phyloP scores from a whole-genome alignment of 2,329 filamentous ascomycete genomes.

The Aspergillus niger region DNA sequence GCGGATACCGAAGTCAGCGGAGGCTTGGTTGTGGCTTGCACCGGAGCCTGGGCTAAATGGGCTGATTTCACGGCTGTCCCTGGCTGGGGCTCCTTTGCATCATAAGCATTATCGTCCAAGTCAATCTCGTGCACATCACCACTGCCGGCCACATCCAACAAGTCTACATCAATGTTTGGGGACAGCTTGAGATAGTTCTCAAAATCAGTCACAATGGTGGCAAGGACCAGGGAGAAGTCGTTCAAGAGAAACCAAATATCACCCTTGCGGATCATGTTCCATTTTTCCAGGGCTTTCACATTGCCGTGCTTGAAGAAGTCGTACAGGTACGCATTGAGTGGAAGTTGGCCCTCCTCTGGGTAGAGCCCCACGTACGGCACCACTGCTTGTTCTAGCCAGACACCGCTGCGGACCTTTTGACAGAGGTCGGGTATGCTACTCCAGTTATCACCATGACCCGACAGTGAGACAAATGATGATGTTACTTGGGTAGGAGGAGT shows the following conservation, averaged over 20 bases:
- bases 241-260: slow-evolving; percentile 75
- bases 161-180: slow-evolving; percentile 8
- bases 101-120: slow-evolving; percentile 17
- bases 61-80: background rate
- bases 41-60: background rate
- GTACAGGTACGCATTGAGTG: slow-evolving; percentile 55
- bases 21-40: background rate
- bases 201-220: slow-evolving; percentile 38
- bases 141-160: slow-evolving; percentile 30
- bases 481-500: slow-evolving; percentile 45
- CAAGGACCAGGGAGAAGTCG: slow-evolving; percentile 59
- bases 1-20: background rate
- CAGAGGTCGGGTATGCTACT: slow-evolving; percentile 68
- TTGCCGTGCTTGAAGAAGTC: slow-evolving; percentile 79
- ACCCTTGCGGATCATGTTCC: slow-evolving; percentile 66
- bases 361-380: slow-evolving; percentile 69
- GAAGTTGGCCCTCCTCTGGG: slow-evolving; percentile 54
- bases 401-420: slow-evolving; percentile 62
- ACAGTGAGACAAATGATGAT: slow-evolving; percentile 72
- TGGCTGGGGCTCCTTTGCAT: background rate
- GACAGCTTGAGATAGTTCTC: slow-evolving; percentile 35
- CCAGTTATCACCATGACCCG: slow-evolving; percentile 67
- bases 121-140: slow-evolving; percentile 31
- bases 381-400: slow-evolving; percentile 74
- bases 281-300: slow-evolving; percentile 58